Percentiles rank a stretch among this genome's conserved stretches.
Conservation (phyloP, 805 yeast species). For the Cyberlindnera samutprakarnensis region DNA sequence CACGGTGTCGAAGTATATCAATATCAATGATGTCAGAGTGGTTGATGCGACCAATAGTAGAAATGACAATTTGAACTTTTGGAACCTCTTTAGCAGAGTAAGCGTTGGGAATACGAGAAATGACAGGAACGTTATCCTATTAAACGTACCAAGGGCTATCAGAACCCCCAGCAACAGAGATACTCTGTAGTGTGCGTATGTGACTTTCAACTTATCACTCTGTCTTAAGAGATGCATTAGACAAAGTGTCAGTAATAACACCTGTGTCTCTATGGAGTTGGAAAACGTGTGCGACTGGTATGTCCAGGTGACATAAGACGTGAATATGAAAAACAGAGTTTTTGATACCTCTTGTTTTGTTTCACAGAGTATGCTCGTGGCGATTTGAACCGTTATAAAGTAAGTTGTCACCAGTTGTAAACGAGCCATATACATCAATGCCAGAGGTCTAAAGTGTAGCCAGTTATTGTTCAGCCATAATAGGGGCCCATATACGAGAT, state of each 20-base stretch:
- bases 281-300: slow-evolving; percentile 86
- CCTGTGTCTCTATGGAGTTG: slow-evolving; percentile 69
- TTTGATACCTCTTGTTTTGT: slow-evolving; percentile 40
- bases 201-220: slow-evolving; percentile 6
- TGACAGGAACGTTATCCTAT: slow-evolving; percentile 75
- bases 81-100: slow-evolving; percentile 36
- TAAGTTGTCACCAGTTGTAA: slow-evolving; percentile 35
- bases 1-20: slow-evolving; percentile 49
- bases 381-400: slow-evolving; percentile 27
- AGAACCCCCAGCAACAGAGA: slow-evolving; percentile 37
- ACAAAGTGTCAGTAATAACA: slow-evolving; percentile 32
- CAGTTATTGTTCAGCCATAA: slow-evolving; percentile 28
- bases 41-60: slow-evolving; percentile 30
- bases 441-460: slow-evolving; percentile 36
- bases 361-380: slow-evolving; percentile 39
- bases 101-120: slow-evolving; percentile 62
- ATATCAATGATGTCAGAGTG: slow-evolving; percentile 24
- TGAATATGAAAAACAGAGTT: slow-evolving; percentile 33
- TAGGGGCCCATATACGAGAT: slow-evolving; percentile 64
- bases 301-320: slow-evolving; percentile 65
- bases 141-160: slow-evolving; percentile 66
- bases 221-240: slow-evolving; percentile 27
- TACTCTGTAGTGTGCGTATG: slow-evolving; percentile 11
- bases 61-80: slow-evolving; percentile 27
- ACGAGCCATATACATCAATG: slow-evolving; percentile 46